Conservation (phyloP, 768 basidiomycete species). For the Psilocybe tampanensis region DNA sequence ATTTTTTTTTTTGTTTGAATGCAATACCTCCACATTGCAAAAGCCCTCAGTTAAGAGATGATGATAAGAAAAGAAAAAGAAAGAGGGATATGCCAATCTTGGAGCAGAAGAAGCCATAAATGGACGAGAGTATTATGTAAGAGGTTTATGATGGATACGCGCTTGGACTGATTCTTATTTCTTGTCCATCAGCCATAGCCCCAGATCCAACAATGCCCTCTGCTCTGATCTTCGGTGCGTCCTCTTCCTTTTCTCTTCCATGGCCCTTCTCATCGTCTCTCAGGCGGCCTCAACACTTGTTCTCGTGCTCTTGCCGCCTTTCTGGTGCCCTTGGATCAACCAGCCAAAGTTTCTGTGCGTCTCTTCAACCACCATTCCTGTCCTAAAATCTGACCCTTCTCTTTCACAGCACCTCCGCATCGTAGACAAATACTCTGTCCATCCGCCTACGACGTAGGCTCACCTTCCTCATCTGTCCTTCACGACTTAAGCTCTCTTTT, state of each 20-base stretch:
- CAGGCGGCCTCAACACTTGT: conserved; percentile 83
- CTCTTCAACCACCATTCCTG: not conserved
- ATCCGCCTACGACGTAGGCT: conserved; percentile 36
- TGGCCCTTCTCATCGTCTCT: conserved; percentile 12
- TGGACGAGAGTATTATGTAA: conserved; percentile 17
- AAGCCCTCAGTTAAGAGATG: conserved; percentile 44
- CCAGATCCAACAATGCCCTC: conserved; percentile 47
- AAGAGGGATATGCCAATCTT: conserved; percentile 2
- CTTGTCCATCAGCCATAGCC: conserved; percentile 25
- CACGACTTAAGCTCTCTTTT: not conserved
- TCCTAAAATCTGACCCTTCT: not conserved
- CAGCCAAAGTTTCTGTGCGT: conserved; percentile 73
- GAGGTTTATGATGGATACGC: conserved; percentile 11
- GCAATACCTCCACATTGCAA: conserved; percentile 46
- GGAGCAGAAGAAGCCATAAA: conserved; percentile 16
- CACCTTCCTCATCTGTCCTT: conserved; percentile 5
- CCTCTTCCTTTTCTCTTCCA: not conserved
- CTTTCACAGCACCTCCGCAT: conserved; percentile 23
- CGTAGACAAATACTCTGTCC: conserved; percentile 35
- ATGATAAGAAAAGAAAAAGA: not conserved
- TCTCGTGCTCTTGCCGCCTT: conserved; percentile 70
- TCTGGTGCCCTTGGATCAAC: conserved; percentile 69
- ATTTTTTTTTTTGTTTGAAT: too few species aligned
- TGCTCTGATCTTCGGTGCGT: conserved; percentile 77
- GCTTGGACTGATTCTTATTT: not conserved